These are phyloP conservation scores for Capronia coronata DNA, from an alignment of 2,329 filamentous ascomycete species.

Conservation along the genomic window DNA sequence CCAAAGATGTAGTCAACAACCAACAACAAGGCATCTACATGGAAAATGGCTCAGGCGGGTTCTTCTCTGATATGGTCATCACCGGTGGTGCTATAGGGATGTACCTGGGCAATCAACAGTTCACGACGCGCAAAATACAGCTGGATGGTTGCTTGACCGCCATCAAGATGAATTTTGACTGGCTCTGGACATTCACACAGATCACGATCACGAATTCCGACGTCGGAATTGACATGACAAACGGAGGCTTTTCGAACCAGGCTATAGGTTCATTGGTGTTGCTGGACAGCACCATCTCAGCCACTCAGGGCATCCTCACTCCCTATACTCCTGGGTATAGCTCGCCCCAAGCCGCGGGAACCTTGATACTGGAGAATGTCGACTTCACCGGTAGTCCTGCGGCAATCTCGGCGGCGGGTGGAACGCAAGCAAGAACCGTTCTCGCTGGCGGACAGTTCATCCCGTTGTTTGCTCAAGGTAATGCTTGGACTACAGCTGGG, in stretches of 20 bases:
- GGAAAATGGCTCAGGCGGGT: constrained; percentile 61
- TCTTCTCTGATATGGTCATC: constrained; percentile 54
- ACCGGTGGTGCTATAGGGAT: constrained; percentile 55
- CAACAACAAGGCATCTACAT: constrained; percentile 55
- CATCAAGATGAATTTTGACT: constrained; percentile 52
- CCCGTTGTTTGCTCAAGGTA: constrained; percentile 65
- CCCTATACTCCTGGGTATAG: constrained; percentile 37
- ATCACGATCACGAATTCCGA: constrained; percentile 49
- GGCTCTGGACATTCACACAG: constrained; percentile 55
- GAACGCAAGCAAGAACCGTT: constrained; percentile 33
- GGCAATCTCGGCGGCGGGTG: constrained; percentile 38
- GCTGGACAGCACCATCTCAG: constrained; percentile 50
- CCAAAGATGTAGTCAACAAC: constrained; percentile 40
- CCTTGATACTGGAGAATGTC: constrained; percentile 52
- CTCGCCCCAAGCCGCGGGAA: constrained; percentile 43
- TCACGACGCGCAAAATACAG: constrained; percentile 51
- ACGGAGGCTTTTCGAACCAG: constrained; percentile 37
- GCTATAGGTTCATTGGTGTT: constrained; percentile 51
- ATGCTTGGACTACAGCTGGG: constrained; percentile 48
- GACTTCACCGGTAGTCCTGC: constrained; percentile 45
- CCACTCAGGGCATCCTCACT: constrained; percentile 49
- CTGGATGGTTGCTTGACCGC: constrained; percentile 45
- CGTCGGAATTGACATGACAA: constrained; percentile 47
- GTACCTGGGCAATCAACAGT: constrained; percentile 60
- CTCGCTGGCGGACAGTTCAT: constrained; percentile 48